Evolutionary conservation across 106 monocot species (phyloP).

Genomic region (Platanthera zijinensis): DNA sequence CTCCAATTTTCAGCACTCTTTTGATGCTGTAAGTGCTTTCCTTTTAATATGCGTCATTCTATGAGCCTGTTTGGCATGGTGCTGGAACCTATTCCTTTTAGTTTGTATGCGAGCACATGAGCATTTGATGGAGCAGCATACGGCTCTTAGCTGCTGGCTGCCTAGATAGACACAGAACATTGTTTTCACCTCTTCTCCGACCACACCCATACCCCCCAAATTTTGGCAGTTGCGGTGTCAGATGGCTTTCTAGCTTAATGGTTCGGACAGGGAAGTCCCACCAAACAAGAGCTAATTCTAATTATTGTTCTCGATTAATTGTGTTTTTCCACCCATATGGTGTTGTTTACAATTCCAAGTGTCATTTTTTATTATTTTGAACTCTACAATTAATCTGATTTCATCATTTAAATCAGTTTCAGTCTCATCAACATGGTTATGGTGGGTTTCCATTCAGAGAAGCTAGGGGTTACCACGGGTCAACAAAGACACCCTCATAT

Average conservation of each 20-base stretch:
- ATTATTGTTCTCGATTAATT: neutral
- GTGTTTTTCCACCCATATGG: neutral
- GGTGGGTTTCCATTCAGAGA: slow-evolving; percentile 5
- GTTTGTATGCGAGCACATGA: no score
- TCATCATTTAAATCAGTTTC: slow-evolving; percentile 1
- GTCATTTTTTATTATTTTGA: neutral
- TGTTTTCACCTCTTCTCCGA: no score
- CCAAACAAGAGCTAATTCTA: neutral
- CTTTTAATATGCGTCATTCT: no score
- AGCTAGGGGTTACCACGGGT: slow-evolving; percentile 7
- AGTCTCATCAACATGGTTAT: slow-evolving; percentile 10
- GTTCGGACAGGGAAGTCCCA: no score
- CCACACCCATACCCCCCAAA: no score
- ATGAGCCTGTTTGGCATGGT: no score
- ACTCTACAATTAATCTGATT: neutral
- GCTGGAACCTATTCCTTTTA: no score
- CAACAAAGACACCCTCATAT: slow-evolving; percentile 12
- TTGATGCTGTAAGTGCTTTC: neutral
- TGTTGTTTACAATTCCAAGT: neutral
- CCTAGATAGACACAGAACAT: no score
- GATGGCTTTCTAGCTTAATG: no score
- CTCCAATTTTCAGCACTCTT: neutral
- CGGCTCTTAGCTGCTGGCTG: no score
- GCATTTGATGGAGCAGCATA: no score
- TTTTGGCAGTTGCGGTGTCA: no score